phyloP scores from a whole-genome alignment of 192 early-diverging fungal genomes.

The Coemansia sp. region DNA sequence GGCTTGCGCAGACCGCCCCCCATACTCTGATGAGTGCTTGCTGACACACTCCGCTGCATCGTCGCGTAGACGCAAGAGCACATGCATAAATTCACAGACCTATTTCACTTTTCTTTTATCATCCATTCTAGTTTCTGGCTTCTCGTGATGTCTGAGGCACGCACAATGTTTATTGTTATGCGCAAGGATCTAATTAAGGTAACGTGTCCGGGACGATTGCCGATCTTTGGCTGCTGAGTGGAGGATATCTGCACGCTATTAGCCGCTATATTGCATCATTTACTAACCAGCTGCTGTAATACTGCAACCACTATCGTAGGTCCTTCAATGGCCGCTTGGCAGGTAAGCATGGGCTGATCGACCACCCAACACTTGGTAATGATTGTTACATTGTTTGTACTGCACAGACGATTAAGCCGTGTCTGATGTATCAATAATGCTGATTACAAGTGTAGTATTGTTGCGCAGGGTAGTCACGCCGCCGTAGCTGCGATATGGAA shows the following conservation, averaged over 20 bases:
- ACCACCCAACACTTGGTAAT: background rate
- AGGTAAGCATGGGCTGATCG: slow-evolving; percentile 47
- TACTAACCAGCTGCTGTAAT: background rate
- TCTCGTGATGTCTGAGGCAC: slow-evolving; percentile 56
- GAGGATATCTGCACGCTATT: background rate
- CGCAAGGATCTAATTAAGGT: slow-evolving; percentile 77
- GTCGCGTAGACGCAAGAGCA: background rate
- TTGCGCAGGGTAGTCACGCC: slow-evolving; percentile 75
- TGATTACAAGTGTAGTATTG: slow-evolving; percentile 52
- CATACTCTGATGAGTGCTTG: background rate
- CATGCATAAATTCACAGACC: background rate
- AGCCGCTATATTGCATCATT: background rate
- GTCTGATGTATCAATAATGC: background rate
- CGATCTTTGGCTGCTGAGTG: background rate
- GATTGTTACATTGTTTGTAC: background rate
- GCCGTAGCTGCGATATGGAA: slow-evolving; percentile 64
- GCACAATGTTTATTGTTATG: slow-evolving; percentile 78
- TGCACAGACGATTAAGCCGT: background rate
- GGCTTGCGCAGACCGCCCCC: background rate
- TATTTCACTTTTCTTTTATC: background rate
- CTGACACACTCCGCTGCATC: background rate
- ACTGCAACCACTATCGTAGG: slow-evolving; percentile 19
- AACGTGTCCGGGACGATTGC: background rate
- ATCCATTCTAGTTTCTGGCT: background rate
- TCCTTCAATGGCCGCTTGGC: slow-evolving; percentile 64